Evolutionary conservation across 306 rosid species (phyloP).

Genomic region (Medicago ruthenica): DNA sequence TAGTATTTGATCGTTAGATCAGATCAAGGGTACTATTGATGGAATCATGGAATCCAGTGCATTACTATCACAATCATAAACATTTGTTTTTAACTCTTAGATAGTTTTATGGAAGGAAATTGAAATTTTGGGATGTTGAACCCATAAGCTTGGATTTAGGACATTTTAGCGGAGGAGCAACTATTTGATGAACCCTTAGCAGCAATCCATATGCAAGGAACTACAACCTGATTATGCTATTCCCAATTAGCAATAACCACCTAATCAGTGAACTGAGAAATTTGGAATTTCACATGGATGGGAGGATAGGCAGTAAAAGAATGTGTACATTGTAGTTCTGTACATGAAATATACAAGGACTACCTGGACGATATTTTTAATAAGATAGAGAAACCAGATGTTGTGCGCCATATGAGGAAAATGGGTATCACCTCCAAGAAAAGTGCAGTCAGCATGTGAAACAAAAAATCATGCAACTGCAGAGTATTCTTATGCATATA

Average conservation of each 20-base stretch:
- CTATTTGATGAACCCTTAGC: constrained; percentile 31
- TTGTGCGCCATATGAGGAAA: background rate
- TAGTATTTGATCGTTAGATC: constrained; percentile 38
- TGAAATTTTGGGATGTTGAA: constrained; percentile 28
- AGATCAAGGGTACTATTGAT: constrained; percentile 28
- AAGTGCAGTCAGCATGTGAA: background rate
- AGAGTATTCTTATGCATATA: background rate
- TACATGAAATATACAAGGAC: background rate
- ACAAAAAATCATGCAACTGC: background rate
- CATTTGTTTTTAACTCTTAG: constrained; percentile 6
- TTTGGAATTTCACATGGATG: constrained; percentile 36
- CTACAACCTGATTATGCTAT: constrained; percentile 35
- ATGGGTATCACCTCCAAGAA: background rate
- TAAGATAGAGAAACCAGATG: constrained; percentile 13
- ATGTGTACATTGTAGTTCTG: constrained; percentile 22
- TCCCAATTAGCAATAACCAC: constrained; percentile 22
- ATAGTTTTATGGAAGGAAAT: constrained; percentile 21
- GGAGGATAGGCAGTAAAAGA: constrained; percentile 2
- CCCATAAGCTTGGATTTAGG: constrained; percentile 32
- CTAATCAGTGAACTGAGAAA: constrained; percentile 31
- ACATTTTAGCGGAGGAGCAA: constrained; percentile 26
- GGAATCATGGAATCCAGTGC: constrained; percentile 23
- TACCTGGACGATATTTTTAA: background rate
- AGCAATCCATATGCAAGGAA: constrained; percentile 30
- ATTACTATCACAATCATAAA: constrained; percentile 17